A percentile compares a stretch with the other conserved stretches of the same genome.
Conservation (phyloP, 176 grass and related monocot species). For the Carex littledalei region DNA sequence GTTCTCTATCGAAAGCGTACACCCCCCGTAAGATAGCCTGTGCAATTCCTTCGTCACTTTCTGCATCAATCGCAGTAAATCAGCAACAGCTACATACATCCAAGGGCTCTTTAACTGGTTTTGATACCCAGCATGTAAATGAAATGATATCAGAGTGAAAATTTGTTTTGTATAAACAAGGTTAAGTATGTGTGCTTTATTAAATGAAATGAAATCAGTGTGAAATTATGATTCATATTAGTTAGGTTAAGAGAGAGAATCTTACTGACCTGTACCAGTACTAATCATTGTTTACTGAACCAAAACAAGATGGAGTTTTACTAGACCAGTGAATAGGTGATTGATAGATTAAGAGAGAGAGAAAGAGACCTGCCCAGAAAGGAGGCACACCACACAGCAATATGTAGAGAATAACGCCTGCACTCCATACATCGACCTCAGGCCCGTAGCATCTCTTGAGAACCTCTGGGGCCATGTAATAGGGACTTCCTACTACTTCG, state of each 20-base stretch:
- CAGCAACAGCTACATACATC: background rate
- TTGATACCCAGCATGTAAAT: background rate
- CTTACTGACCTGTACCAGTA: background rate
- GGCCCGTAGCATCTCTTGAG: conserved; percentile 58
- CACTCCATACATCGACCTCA: conserved; percentile 81
- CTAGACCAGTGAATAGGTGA: background rate
- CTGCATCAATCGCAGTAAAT: conserved; percentile 30
- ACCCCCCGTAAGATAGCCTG: conserved; percentile 53
- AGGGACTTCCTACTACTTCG: conserved; percentile 78
- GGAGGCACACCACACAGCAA: conserved; percentile 76
- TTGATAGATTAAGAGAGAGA: background rate
- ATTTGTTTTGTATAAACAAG: background rate
- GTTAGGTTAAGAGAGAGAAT: background rate
- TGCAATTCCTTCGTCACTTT: conserved; percentile 65
- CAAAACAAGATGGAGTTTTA: background rate
- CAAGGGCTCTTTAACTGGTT: background rate
- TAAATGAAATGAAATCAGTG: background rate
- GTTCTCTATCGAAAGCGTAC: conserved; percentile 64
- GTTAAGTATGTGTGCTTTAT: background rate
- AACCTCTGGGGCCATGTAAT: conserved; percentile 89
- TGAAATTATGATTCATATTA: background rate
- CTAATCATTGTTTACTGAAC: background rate
- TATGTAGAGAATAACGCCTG: conserved; percentile 95
- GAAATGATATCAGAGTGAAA: background rate
- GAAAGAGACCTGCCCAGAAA: conserved; percentile 55